A percentile compares a stretch with the other conserved stretches of the same genome.
phyloP scores from a whole-genome alignment of 2,329 filamentous ascomycete genomes.

The Calonectria leucothoes region DNA sequence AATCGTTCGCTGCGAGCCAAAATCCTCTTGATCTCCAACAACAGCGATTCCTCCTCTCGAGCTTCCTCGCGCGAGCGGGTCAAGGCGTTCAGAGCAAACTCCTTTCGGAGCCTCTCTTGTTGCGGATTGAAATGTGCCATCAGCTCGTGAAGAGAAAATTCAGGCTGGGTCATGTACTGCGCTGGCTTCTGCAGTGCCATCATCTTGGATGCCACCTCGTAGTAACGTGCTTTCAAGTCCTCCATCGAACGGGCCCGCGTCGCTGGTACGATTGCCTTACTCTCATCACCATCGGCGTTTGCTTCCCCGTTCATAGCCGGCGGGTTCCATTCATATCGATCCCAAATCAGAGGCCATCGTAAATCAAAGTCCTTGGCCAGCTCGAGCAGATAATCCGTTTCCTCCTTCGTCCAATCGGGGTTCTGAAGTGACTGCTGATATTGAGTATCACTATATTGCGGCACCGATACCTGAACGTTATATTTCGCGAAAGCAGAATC shows the following conservation, averaged over 20 bases:
- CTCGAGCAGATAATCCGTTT: slow-evolving; percentile 90
- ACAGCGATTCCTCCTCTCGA: slow-evolving; percentile 88
- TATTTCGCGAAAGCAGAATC: slow-evolving; percentile 84
- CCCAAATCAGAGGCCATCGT: slow-evolving; percentile 91
- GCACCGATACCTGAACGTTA: slow-evolving; percentile 83
- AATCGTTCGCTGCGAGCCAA: slow-evolving; percentile 87
- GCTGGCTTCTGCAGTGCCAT: slow-evolving; percentile 84
- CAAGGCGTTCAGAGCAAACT: slow-evolving; percentile 83
- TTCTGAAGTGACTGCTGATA: slow-evolving; percentile 81
- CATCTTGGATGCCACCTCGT: slow-evolving; percentile 84
- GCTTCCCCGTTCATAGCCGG: slow-evolving; percentile 58
- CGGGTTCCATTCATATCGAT: slow-evolving; percentile 84
- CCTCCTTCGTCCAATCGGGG: slow-evolving; percentile 87
- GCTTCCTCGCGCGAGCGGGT: slow-evolving; percentile 87
- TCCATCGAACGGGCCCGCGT: slow-evolving; percentile 78
- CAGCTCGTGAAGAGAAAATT: slow-evolving; percentile 85
- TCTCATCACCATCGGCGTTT: slow-evolving; percentile 57
- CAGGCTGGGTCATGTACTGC: slow-evolving; percentile 86
- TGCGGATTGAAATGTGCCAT: slow-evolving; percentile 88
- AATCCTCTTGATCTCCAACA: slow-evolving; percentile 93
- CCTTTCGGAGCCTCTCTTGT: slow-evolving; percentile 84
- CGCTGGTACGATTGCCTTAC: slow-evolving; percentile 65
- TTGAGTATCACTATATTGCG: slow-evolving; percentile 87
- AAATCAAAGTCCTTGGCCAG: slow-evolving; percentile 83
- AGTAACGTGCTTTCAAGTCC: slow-evolving; percentile 92